phyloP scores from a whole-genome alignment of 2,329 filamentous ascomycete genomes.

The Huntiella omanensis region DNA sequence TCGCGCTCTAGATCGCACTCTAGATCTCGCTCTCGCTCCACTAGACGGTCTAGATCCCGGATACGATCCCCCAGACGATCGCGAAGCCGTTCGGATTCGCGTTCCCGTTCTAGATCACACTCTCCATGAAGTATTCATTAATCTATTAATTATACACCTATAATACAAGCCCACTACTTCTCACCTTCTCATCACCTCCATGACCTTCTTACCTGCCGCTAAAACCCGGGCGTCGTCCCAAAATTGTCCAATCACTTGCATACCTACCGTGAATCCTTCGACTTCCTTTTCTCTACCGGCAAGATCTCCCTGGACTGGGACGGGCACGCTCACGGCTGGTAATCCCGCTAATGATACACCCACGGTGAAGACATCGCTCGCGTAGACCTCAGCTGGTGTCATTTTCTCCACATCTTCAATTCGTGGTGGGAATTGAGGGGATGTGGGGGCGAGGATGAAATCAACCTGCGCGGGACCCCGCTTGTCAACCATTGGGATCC shows the following conservation, averaged over 20 bases:
- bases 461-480: conserved; percentile 51
- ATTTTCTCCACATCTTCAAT: conserved; percentile 32
- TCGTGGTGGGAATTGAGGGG: conserved; percentile 54
- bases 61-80: neutral
- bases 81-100: conserved; percentile 11
- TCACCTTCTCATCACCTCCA: conserved; percentile 15
- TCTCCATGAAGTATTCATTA: neutral
- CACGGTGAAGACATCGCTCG: conserved; percentile 91
- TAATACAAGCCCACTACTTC: neutral
- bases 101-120: neutral
- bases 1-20: conserved; percentile 12
- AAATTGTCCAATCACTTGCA: conserved; percentile 68
- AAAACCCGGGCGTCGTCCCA: conserved; percentile 53
- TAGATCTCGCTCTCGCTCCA: too few relatives aligned
- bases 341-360: conserved; percentile 83
- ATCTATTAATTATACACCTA: neutral
- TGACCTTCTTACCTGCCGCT: conserved; percentile 31
- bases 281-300: conserved; percentile 15
- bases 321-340: conserved; percentile 69
- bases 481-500: conserved; percentile 33
- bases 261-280: conserved; percentile 26
- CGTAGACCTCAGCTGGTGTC: conserved; percentile 56
- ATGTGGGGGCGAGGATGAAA: conserved; percentile 72
- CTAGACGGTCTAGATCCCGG: too few relatives aligned
- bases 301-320: conserved; percentile 14